Evolutionary conservation across 306 rosid species (phyloP), one percentile per base, ranked within the genome.

Genomic region (Quercus dentata): DNA sequence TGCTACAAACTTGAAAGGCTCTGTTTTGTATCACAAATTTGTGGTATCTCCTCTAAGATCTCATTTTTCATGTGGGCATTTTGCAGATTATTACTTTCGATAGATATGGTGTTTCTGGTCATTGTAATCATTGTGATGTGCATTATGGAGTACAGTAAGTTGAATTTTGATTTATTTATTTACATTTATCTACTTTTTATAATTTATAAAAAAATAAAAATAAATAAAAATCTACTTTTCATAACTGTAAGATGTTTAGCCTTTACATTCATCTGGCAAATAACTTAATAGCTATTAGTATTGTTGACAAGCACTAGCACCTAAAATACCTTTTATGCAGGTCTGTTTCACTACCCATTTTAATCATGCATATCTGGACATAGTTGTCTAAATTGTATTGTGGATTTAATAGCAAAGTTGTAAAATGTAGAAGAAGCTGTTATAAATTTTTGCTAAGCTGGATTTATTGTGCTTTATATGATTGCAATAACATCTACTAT

Each of bases 81-180:
- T 85, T 38, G 69, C 90, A 95, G 97, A 89, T 95, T 71, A 85
- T 95, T 89, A 90, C 97, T 67, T 95, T 95, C 49, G 97, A 91
- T 82, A 80, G 77, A 31, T 73, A 92, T 62, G 99, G 97, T 78
- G 91, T 95, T 75, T 95, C 99, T 0, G 98, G 99, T 74, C 99
- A 95, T 85, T 90, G 97, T 82, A 92, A 95, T 85, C 99, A 95
- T 69, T 28, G 88, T 73, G 99, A 91, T 44, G 94, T 92, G 82
- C 91, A 92, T 79, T 76, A 77, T 77, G 97, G 96, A 67, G 91
- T 90, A 41, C 27, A 90, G 99, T 90, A 84, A 85, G 91, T 74
- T 86, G 35, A 73, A 44, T 63, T 61, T 27, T 49, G 19, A 49
- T 58, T 72, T 63, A 73, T 5, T 27, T 14, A 19, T 72, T 72